Percentiles rank a stretch among this genome's conserved stretches.
Evolutionary conservation across 805 yeast genomes (phyloP).

Genomic region (Barnettozyma californica): DNA sequence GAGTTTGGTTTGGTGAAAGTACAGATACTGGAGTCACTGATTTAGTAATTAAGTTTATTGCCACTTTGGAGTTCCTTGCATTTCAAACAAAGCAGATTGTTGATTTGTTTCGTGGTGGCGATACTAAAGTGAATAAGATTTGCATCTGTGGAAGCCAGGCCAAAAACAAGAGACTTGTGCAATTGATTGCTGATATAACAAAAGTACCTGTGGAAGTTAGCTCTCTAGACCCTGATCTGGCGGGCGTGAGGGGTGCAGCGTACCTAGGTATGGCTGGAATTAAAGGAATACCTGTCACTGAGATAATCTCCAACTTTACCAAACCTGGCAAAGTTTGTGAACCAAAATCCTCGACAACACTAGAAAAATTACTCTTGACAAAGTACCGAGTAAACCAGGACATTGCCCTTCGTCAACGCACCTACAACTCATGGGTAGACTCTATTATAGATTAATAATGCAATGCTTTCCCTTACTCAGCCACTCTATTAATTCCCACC

Average conservation of each 20-base stretch:
- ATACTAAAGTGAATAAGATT: constrained; percentile 27
- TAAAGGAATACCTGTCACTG: constrained; percentile 7
- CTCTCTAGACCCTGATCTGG: constrained; percentile 16
- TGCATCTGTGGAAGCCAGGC: constrained; percentile 52
- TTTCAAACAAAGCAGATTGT: constrained; percentile 44
- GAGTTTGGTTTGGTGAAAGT: constrained; percentile 44
- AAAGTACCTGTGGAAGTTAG: constrained; percentile 19
- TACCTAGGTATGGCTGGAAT: constrained; percentile 18
- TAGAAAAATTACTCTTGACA: constrained; percentile 18
- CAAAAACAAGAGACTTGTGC: constrained; percentile 37
- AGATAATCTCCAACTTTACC: constrained; percentile 12
- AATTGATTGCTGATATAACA: constrained; percentile 26
- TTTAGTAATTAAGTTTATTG: constrained; percentile 38
- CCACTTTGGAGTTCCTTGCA: constrained; percentile 44
- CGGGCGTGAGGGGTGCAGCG: constrained; percentile 28
- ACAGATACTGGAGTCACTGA: constrained; percentile 29
- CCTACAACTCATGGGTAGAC: constrained; percentile 26
- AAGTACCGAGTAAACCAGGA: constrained; percentile 27
- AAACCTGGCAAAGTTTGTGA: not conserved
- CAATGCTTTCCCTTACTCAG: constrained; percentile 14
- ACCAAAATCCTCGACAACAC: constrained; percentile 6
- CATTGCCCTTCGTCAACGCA: constrained; percentile 31
- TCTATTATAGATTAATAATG: not conserved
- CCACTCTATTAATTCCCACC: constrained; percentile 39
- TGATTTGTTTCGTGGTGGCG: constrained; percentile 23